Conservation (phyloP, 148 eudicot genomes). For the Chenopodium berlandieri region DNA sequence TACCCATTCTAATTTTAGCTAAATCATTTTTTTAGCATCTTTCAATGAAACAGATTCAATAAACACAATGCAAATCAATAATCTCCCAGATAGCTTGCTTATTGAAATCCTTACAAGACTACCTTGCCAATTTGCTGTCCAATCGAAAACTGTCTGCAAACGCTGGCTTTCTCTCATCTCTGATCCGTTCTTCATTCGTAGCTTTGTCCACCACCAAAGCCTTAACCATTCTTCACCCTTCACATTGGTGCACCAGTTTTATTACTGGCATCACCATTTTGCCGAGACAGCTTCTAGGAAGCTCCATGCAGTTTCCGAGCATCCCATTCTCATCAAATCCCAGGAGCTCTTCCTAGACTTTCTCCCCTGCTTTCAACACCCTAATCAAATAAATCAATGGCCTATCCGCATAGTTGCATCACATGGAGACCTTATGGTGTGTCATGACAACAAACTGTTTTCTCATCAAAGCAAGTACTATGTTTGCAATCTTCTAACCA, state of each 20-base stretch:
- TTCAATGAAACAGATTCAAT: not conserved
- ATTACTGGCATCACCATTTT: conserved; percentile 10
- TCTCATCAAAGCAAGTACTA: conserved; percentile 10
- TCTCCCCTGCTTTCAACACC: not conserved
- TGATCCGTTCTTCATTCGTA: not conserved
- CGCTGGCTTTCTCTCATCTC: conserved; percentile 9
- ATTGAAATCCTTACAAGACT: conserved; percentile 19
- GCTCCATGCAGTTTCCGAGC: conserved; percentile 10
- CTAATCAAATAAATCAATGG: not conserved
- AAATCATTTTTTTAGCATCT: not conserved
- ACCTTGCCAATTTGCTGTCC: conserved; percentile 9
- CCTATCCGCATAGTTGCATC: conserved; percentile 14
- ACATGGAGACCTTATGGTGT: conserved; percentile 2
- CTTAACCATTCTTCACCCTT: not conserved
- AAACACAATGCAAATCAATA: not conserved
- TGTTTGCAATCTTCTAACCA: conserved; percentile 22
- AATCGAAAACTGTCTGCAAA: conserved; percentile 17
- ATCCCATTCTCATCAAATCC: not conserved
- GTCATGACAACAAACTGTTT: not conserved
- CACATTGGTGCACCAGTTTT: conserved; percentile 18
- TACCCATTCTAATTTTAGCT: not conserved
- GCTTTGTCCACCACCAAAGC: not conserved
- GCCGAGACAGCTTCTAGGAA: conserved; percentile 8
- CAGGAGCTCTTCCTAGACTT: not conserved
- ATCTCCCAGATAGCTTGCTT: conserved; percentile 16